Base-by-base conservation (phyloP, 148 eudicot species). In the Fagopyrum esculentum region DNA sequence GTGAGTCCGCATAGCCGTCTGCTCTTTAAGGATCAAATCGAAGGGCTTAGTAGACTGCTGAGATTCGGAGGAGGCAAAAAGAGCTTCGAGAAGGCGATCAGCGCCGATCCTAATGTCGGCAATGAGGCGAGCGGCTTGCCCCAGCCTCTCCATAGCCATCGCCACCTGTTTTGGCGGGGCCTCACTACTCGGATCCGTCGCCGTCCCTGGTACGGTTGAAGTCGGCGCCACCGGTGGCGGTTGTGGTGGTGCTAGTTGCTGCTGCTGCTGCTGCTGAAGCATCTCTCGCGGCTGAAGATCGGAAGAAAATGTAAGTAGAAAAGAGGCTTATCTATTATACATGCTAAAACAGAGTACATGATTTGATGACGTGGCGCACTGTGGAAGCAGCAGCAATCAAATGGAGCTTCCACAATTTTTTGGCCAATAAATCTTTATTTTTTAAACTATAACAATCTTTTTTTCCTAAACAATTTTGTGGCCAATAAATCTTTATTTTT, bases 141-240 rank as follows among this genome's bases (percentile, higher is more conserved):
- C 85, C 7, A 96, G 75, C 35, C 93, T 83, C 75, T 92, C 99
- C 94, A 96, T 85, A 6, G 99, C 98, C 78, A 81, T 83, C 1
- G 99, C 97, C 72, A 96, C 94, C 79, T 92, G 98, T 77, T 95
- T 92, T 26, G 99, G 99, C 75, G 99, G 99, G 75, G 98, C 99
- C 48, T 87, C 96, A 13, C 74, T 74, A 22, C 75, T 43, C 73
- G 77, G 40, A 22, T 61, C 78, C 29, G 61, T 72, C 4, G 79
- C 64, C 45, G 81, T 59, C 71, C 17, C 71, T 26, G 76, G 4
- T 9, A 73, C 54, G 2, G 72, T 22, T 63, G 16, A 16, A 51
- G 81, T 80, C 77, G 64, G 69, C 74, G 77, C 10, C 43, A 45
- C 71, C 51, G 40, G 30, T 56, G 74, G 72, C 12, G 52, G 79